Conservation (phyloP, 805 yeast species). For the Wickerhamiella hasegawae region DNA sequence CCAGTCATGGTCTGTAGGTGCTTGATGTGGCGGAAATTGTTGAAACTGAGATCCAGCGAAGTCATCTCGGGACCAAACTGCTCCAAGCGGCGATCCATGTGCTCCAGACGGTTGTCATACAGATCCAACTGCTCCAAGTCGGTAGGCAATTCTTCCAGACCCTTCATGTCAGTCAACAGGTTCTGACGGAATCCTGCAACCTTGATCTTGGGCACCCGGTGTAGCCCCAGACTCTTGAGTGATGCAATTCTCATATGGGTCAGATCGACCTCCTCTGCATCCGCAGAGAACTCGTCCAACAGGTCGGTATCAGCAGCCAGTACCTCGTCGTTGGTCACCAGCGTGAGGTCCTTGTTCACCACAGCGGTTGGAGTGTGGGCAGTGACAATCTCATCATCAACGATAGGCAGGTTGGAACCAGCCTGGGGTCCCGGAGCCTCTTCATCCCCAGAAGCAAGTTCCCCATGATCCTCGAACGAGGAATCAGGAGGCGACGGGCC, state of each 20-base stretch:
- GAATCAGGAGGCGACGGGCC: no score
- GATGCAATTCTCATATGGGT: conserved; percentile 40
- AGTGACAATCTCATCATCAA: no score
- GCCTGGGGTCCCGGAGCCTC: no score
- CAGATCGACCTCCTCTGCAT: conserved; percentile 37
- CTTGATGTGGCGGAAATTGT: conserved; percentile 73
- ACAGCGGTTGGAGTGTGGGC: background rate
- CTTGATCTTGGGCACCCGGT: conserved; percentile 35
- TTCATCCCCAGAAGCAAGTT: no score
- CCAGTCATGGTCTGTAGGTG: conserved; percentile 48
- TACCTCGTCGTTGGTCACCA: conserved; percentile 20
- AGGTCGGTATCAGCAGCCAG: conserved; percentile 46
- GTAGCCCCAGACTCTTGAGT: conserved; percentile 32
- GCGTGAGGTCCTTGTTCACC: background rate
- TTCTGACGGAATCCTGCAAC: conserved; percentile 69
- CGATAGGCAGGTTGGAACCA: no score
- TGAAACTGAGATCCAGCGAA: conserved; percentile 71
- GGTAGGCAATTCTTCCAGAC: conserved; percentile 43
- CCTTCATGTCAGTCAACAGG: conserved; percentile 55
- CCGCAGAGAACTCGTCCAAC: conserved; percentile 30
- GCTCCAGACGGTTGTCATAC: conserved; percentile 82
- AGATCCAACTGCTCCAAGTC: conserved; percentile 65
- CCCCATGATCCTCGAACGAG: no score
- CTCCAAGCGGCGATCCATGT: conserved; percentile 49
- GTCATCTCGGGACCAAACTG: conserved; percentile 32